phyloP scores from a whole-genome alignment of 2,329 filamentous ascomycete genomes.

The Paraphoma sp. region DNA sequence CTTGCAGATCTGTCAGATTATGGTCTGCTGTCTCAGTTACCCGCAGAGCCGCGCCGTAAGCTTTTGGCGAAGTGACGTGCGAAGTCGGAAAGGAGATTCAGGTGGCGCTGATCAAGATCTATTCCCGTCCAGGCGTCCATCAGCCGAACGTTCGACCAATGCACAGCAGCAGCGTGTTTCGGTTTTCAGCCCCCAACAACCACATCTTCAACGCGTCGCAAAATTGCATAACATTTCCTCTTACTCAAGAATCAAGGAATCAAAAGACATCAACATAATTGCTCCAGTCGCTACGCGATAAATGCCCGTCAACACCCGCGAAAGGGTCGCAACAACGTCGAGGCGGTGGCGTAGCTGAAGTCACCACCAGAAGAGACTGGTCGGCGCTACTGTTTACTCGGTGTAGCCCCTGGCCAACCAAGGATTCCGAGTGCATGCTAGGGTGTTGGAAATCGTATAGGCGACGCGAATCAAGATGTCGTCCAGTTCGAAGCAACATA shows the following conservation, averaged over 20 bases:
- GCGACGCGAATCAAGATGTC: not conserved
- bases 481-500: not conserved
- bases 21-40: not conserved
- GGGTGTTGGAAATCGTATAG: not conserved
- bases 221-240: not conserved
- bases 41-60: not conserved
- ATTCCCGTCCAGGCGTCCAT: not conserved
- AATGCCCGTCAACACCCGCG: too few relatives aligned
- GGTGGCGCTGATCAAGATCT: not conserved
- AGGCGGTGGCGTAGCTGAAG: not conserved
- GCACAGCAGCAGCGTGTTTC: not conserved
- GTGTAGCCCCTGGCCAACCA: not conserved
- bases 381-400: not conserved
- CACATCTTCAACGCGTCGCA: not conserved
- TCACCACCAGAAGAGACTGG: not conserved
- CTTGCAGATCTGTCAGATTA: not conserved
- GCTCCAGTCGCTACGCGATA: too few relatives aligned
- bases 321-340: too few relatives aligned
- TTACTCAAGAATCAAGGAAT: too few relatives aligned
- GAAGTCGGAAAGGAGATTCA: not conserved
- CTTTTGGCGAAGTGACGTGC: not conserved
- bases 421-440: not conserved
- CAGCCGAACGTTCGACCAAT: not conserved
- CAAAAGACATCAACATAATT: too few relatives aligned
- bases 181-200: not conserved